Base-by-base conservation (phyloP, 2,329 filamentous ascomycete species). In the Coniochaeta ligniaria region DNA sequence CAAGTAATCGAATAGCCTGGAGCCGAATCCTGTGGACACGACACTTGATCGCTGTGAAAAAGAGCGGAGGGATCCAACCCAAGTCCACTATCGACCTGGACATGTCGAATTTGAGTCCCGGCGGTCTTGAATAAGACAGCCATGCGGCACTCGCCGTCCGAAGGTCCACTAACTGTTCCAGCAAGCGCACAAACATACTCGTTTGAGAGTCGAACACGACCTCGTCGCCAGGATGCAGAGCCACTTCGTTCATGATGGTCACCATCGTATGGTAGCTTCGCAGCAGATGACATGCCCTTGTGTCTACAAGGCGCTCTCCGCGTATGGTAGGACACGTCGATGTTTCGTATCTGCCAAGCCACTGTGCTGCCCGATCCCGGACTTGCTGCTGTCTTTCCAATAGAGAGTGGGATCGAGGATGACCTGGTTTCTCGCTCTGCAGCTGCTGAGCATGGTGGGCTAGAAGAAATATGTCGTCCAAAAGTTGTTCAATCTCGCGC, bases 41-140 rank as follows among this genome's bases (percentile, higher is more conserved):
- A 45, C 76, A 79, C 60, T 75, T 77, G 33, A 73, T 65, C 1
- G 71, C 65, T 7, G 76, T 64, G 43, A 74, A 76, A 57, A 72
- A 74, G 11, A 79, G 68, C 11, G 74, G 63, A 0, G 76, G 73
- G 3, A 70, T 65, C 33, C 73, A 76, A 0, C 75, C 76, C 65
- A 74, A 73, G 60, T 76, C 74, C n/a, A 78, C 77, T 26, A 68
- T 73, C 63, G 78, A 79, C 38, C 68, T 72, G 12, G 68, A 50
- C 36, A 56, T 56, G 52, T 33, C 47, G 6, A 55, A n/a, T 14
- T 45, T 31, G 12, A 52, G n/a, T 16, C 70, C 64, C 5, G 59
- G 58, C 20, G 28, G 45, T 4, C 20, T 36, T 8, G 45, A 12
- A 11, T 26, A 54, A n/a, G 35, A 22, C 26, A 16, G 24, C 50